phyloP scores from a whole-genome alignment of 306 rosid genomes.

The Cicer cuneatum region DNA sequence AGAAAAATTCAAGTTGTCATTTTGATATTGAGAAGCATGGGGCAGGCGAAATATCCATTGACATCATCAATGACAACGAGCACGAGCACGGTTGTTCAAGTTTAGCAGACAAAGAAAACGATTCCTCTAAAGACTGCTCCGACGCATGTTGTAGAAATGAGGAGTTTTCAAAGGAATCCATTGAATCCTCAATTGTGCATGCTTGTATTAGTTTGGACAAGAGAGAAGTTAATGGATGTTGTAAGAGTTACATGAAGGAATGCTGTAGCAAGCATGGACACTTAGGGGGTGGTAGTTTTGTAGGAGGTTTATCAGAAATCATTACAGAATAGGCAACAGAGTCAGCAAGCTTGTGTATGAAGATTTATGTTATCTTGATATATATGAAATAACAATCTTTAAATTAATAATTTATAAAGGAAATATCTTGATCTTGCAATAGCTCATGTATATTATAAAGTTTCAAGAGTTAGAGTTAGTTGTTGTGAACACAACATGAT shows the following conservation, averaged over 20 bases:
- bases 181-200: slow-evolving; percentile 34
- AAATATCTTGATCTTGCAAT: not conserved
- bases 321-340: slow-evolving; percentile 56
- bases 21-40: slow-evolving; percentile 28
- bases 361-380: slow-evolving; percentile 32
- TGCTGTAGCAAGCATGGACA: slow-evolving; percentile 66
- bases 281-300: slow-evolving; percentile 51
- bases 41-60: slow-evolving; percentile 45
- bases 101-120: slow-evolving; percentile 48
- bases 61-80: slow-evolving; percentile 42
- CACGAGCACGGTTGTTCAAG: slow-evolving; percentile 38
- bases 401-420: not conserved
- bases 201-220: slow-evolving; percentile 62
- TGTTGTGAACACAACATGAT: slow-evolving; percentile 31
- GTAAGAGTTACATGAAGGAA: slow-evolving; percentile 86
- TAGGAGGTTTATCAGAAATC: slow-evolving; percentile 67
- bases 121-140: slow-evolving; percentile 34
- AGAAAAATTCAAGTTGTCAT: slow-evolving; percentile 32
- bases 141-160: slow-evolving; percentile 48
- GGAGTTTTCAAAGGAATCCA: slow-evolving; percentile 39
- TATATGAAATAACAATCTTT: not conserved
- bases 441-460: slow-evolving; percentile 30
- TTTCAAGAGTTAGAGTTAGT: slow-evolving; percentile 4
- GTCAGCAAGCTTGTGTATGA: slow-evolving; percentile 37
- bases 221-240: slow-evolving; percentile 70